phyloP scores from a whole-genome alignment of 768 basidiomycete species.

The Tephrocybe sp. region DNA sequence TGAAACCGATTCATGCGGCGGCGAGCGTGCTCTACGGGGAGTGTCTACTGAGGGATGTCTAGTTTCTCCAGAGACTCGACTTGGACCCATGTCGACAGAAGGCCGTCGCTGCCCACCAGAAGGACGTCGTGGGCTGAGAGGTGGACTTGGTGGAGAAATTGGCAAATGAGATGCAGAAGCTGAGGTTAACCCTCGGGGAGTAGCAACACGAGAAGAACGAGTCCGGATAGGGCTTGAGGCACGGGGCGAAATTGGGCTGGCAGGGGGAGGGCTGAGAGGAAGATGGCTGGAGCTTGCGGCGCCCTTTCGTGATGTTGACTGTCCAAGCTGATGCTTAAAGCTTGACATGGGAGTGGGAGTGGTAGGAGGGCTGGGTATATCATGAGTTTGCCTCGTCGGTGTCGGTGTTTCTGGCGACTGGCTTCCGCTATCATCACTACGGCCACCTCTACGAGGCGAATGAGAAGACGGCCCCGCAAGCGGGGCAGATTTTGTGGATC shows the following conservation, averaged over 20 bases:
- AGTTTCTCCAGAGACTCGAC: slow-evolving; percentile 30
- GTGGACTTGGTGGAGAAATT: slow-evolving; percentile 35
- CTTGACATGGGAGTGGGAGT: slow-evolving; percentile 46
- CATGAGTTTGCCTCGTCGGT: slow-evolving; percentile 33
- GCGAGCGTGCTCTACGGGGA: slow-evolving; percentile 33
- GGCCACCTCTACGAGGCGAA: slow-evolving; percentile 14
- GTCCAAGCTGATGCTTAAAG: slow-evolving; percentile 33
- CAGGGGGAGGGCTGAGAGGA: slow-evolving; percentile 35
- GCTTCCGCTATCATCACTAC: slow-evolving; percentile 15
- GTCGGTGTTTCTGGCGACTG: slow-evolving; percentile 35
- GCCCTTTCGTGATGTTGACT: slow-evolving; percentile 31
- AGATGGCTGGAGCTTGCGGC: slow-evolving; percentile 42
- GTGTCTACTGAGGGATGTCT: slow-evolving; percentile 20
- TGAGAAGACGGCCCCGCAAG: slow-evolving; percentile 27
- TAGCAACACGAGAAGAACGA: slow-evolving; percentile 42
- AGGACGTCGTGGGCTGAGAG: slow-evolving; percentile 32
- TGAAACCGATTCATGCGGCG: slow-evolving; percentile 23
- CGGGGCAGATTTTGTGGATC: slow-evolving; percentile 30
- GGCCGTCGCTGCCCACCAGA: slow-evolving; percentile 39
- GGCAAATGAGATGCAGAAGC: slow-evolving; percentile 53
- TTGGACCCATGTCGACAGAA: slow-evolving; percentile 35
- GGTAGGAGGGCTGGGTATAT: slow-evolving; percentile 43
- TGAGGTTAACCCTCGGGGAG: slow-evolving; percentile 46
- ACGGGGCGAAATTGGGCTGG: slow-evolving; percentile 37
- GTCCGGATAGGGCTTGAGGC: slow-evolving; percentile 42